Conservation (phyloP, 306 rosid species). For the Acacia acuminata region DNA sequence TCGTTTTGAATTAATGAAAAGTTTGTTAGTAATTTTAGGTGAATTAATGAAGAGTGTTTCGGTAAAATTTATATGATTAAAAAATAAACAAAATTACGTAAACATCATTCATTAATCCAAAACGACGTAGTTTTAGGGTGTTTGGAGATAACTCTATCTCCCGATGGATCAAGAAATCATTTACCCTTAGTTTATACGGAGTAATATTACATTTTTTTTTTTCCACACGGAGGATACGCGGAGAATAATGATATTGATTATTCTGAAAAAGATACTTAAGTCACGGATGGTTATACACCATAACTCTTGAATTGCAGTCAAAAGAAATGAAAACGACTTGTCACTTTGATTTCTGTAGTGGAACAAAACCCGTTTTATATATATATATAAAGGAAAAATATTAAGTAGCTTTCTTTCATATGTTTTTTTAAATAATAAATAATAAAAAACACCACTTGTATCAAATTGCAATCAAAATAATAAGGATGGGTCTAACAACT, state of each 20-base stretch:
- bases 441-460: neutral
- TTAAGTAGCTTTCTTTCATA: neutral
- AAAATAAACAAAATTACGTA: too few relatives aligned
- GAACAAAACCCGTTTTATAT: neutral
- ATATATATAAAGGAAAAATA: neutral
- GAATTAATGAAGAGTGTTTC: too few relatives aligned
- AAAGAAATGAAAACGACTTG: neutral
- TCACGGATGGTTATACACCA: neutral
- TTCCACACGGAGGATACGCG: neutral
- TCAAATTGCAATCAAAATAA: neutral
- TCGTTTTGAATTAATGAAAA: too few relatives aligned
- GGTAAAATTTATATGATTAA: too few relatives aligned
- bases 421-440: too few relatives aligned
- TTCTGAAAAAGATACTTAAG: neutral
- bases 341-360: constrained; percentile 26
- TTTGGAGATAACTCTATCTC: too few relatives aligned
- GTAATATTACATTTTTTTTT: neutral
- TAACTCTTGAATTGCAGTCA: neutral
- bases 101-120: too few relatives aligned
- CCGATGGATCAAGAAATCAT: too few relatives aligned
- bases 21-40: too few relatives aligned
- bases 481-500: too few relatives aligned
- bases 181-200: neutral
- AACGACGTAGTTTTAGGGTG: too few relatives aligned
- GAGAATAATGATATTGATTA: neutral